Evolutionary conservation across 2,329 filamentous ascomycete genomes (phyloP).

Genomic region (Colletotrichum cordylinicola): DNA sequence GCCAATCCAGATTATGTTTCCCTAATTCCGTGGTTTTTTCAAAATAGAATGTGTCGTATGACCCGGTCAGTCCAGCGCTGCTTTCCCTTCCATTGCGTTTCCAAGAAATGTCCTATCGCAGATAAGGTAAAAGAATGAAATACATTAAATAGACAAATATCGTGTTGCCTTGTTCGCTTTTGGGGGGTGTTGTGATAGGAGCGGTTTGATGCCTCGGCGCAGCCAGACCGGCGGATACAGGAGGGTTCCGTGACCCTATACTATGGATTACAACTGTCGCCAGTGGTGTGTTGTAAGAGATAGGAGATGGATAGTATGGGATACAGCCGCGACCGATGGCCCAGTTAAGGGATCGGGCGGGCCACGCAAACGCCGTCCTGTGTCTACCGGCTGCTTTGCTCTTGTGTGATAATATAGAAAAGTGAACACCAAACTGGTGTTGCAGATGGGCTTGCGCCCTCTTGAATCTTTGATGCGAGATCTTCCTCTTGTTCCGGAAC

Average conservation of each 20-base stretch:
- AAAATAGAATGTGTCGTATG: background rate
- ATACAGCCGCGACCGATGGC: background rate
- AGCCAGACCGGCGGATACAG: constrained; percentile 2
- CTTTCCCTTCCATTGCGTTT: background rate
- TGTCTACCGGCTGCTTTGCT: constrained; percentile 11
- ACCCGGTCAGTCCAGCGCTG: constrained; percentile 3
- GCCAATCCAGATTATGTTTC: constrained; percentile 13
- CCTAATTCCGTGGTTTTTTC: background rate
- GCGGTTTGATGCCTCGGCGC: background rate
- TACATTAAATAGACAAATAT: background rate
- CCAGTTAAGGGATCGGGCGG: background rate
- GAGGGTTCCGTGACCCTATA: background rate
- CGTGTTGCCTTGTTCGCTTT: background rate
- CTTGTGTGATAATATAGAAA: background rate
- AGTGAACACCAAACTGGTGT: background rate
- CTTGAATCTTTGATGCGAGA: constrained; percentile 17
- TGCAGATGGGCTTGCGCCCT: constrained; percentile 17
- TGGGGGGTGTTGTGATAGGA: background rate
- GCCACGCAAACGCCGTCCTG: constrained; percentile 6
- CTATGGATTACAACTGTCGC: constrained; percentile 4
- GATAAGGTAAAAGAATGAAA: background rate
- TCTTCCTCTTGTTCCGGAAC: background rate
- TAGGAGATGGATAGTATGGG: background rate
- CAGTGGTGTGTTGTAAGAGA: background rate
- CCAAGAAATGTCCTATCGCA: background rate